phyloP scores from a whole-genome alignment of 1,284 basidiomycete species.

The Schizopora paradoxa region DNA sequence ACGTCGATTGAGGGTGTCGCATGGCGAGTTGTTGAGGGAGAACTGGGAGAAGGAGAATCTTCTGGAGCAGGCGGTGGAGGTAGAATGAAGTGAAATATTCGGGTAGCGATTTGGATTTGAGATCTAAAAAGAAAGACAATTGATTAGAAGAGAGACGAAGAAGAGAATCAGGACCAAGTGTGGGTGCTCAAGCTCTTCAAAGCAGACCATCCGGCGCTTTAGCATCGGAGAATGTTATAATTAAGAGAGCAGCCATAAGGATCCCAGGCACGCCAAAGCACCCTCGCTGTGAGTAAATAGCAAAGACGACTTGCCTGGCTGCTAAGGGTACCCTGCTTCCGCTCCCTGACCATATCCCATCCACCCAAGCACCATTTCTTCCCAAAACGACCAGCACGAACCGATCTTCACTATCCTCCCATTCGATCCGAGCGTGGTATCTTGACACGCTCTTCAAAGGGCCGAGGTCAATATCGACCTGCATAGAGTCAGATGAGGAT shows the following conservation, averaged over 20 bases:
- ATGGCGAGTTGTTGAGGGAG: constrained; percentile 58
- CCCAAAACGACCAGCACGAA: constrained; percentile 92
- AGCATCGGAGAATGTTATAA: neutral
- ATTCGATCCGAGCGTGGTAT: constrained; percentile 93
- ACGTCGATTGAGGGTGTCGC: constrained; percentile 68
- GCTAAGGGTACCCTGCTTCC: constrained; percentile 79
- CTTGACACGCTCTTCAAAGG: constrained; percentile 96
- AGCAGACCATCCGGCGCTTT: neutral
- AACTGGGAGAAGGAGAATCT: constrained; percentile 72
- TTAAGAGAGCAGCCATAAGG: constrained; percentile 3
- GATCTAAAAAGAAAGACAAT: constrained; percentile 51
- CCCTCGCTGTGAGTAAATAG: neutral
- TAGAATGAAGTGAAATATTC: constrained; percentile 95
- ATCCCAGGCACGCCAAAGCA: neutral
- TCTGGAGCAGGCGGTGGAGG: constrained; percentile 71
- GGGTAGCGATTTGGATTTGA: constrained; percentile 97
- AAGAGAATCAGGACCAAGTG: neutral
- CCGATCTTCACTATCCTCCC: constrained; percentile 79
- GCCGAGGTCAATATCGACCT: constrained; percentile 94
- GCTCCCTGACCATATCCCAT: constrained; percentile 89
- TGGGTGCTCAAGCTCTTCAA: neutral
- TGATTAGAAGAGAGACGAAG: constrained; percentile 13
- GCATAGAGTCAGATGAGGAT: constrained; percentile 38
- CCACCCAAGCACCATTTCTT: constrained; percentile 96
- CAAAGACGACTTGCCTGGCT: constrained; percentile 57